Base-by-base conservation (phyloP, 768 basidiomycete species). In the Lyophyllum decastes region DNA sequence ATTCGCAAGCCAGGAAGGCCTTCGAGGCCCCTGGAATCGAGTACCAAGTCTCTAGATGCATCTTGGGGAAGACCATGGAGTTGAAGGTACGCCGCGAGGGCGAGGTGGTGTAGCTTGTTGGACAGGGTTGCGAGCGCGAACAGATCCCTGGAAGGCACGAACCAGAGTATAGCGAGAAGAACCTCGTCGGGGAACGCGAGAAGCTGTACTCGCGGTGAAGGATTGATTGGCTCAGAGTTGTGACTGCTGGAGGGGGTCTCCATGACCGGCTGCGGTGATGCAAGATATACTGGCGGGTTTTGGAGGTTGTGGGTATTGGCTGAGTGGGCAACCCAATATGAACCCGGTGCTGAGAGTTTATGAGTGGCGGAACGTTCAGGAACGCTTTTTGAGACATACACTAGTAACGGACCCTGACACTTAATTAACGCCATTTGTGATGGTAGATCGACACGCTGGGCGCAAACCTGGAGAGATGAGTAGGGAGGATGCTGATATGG, bases 171-270 rank as follows among this genome's bases (percentile, higher is more conserved):
- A 14, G 30, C 43, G 9, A 54, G 19, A 17, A 54, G 52, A 21
- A 54, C 25, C 19, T 54, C 52, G n/a, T 54, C 43, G 21, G 52
- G 52, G 22, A 44, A 54, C 21, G 41, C 41, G 16, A 54, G 44
- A 41, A 54, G 52, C 21, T 22, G 43, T 3, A 47, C 9, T 49
- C 16, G 22, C 16, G 25, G 48, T 12, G 48, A 49, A 49, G 25
- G 6, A 11, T 49, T 49, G 6, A 10, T 30, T 30, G 30, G 30
- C 30, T 30, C 5, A 4, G 30, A 10, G 30, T 30, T 10, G 4
- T 30, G 30, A 30, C 30, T 30, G 30, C 30, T 30, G 30, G 30
- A 5, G 30, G 30, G 4, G 30, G 30, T 30, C 30, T 30, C 30
- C 30, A 30, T 30, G 30, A 30, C 30, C 5, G 30, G 4, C 30